Evolutionary conservation across 2,329 filamentous ascomycete species (phyloP), one percentile per base, ranked within the genome.

Genomic region (Fusarium aywerte): DNA sequence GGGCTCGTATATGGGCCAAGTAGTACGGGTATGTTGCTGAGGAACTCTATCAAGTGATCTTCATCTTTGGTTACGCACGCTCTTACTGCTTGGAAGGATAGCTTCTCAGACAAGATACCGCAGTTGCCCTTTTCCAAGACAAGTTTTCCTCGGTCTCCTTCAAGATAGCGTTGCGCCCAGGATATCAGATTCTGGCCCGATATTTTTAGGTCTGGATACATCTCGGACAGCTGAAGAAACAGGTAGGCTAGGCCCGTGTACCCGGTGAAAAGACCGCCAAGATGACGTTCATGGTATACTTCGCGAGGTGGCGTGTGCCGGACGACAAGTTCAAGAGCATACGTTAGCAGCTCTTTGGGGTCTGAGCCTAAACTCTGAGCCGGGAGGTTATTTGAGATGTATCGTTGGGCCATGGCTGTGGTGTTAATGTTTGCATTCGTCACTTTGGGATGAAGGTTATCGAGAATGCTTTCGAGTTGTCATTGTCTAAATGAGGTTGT

Each of bases 161-260:
- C 73, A 4, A 87, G 77, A 66, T 88, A 87, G 25, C 73, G 75
- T 56, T 77, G 66, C 0, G 84, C 81, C 83, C 84, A 87, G 52
- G 81, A 77, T 2, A 74, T 56, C 4, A 83, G 74, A 2, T 76
- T 73, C 58, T 83, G 80, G 2, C 78, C 78, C 31, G 76, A 74
- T 57, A 87, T 76, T 11, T 74, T 65, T 3, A 86, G 63, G 35
- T 81, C 72, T 0, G 85, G 83, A 23, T 83, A 79, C 4, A 74
- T 62, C 4, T 74, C 73, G 7, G 82, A 84, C 4, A 87, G 76
- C 10, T 79, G 78, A 21, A 85, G 80, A 73, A 88, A 85, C 11
- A 88, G 77, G 62, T 85, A 85, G 6, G 84, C 83, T n/a, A 87
- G 76, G 15, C 84, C 83, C 3, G 84, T 87, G 16, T 85, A 85